Conservation (phyloP, 2,329 filamentous ascomycete genomes). For the Phialophora macrospora region DNA sequence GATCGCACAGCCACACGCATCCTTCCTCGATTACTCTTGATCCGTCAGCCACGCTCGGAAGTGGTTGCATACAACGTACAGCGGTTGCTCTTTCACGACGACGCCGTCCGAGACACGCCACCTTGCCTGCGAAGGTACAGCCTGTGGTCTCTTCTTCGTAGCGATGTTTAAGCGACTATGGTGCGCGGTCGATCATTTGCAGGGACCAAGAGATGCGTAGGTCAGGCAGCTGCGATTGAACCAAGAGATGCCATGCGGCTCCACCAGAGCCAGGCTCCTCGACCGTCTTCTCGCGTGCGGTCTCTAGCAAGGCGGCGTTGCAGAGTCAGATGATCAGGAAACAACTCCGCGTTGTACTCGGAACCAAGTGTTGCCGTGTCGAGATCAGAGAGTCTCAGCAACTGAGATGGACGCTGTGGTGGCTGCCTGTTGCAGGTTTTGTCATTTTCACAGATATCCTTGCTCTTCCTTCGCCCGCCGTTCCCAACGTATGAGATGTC, state of each 20-base stretch:
- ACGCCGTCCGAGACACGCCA: neutral
- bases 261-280: neutral
- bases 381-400: neutral
- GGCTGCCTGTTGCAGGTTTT: slow-evolving; percentile 16
- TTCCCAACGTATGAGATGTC: slow-evolving; percentile 67
- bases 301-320: neutral
- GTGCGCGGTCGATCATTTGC: neutral
- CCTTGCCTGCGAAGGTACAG: neutral
- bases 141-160: neutral
- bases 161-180: neutral
- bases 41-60: slow-evolving; percentile 13
- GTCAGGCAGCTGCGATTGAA: neutral
- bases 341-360: slow-evolving; percentile 1
- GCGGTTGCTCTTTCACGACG: neutral
- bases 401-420: neutral
- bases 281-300: neutral
- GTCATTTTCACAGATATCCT: slow-evolving; percentile 45
- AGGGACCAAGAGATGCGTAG: neutral
- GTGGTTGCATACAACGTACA: neutral
- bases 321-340: slow-evolving; percentile 13
- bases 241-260: neutral
- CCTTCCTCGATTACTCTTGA: slow-evolving; percentile 17
- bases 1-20: slow-evolving; percentile 26
- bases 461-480: slow-evolving; percentile 53
- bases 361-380: neutral